These are phyloP conservation scores for Ephemerocybe angulata DNA, from an alignment of 768 basidiomycete genomes.

Conservation along the genomic window DNA sequence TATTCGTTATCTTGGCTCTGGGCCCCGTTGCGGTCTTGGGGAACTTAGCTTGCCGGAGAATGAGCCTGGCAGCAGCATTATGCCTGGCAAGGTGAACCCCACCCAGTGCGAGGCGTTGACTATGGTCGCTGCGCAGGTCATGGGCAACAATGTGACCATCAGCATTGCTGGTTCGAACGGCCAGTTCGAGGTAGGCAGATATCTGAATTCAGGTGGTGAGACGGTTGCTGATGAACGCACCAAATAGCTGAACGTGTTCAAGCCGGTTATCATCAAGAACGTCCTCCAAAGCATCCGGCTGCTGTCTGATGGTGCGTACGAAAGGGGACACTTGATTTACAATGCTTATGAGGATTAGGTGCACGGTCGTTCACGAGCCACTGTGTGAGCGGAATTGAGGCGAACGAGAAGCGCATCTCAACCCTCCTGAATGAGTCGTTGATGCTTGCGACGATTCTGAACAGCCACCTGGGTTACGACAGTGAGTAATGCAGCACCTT, in stretches of 20 bases:
- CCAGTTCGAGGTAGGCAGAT: conserved; percentile 83
- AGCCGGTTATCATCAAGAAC: conserved; percentile 98
- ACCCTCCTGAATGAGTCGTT: conserved; percentile 89
- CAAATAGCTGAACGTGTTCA: conserved; percentile 91
- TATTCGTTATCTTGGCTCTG: conserved; percentile 95
- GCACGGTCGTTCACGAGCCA: conserved; percentile 94
- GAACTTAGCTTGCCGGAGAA: conserved; percentile 95
- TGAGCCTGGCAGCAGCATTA: conserved; percentile 98
- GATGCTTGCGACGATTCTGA: conserved; percentile 97
- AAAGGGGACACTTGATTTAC: conserved; percentile 9
- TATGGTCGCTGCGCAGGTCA: conserved; percentile 98
- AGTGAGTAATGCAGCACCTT: conserved; percentile 50
- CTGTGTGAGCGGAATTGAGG: conserved; percentile 93
- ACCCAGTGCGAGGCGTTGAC: conserved; percentile 99
- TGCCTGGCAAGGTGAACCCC: conserved; percentile 99
- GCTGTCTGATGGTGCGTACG: conserved; percentile 74
- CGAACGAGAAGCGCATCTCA: conserved; percentile 92
- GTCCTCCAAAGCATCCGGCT: conserved; percentile 94
- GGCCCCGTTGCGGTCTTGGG: conserved; percentile 95
- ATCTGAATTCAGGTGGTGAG: background rate
- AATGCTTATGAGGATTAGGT: conserved; percentile 37
- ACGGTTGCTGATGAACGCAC: conserved; percentile 8
- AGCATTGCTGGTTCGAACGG: conserved; percentile 91
- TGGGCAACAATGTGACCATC: conserved; percentile 94
- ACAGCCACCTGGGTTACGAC: conserved; percentile 95